phyloP scores from a whole-genome alignment of 1,284 basidiomycete species.

The Marasmius sp. region DNA sequence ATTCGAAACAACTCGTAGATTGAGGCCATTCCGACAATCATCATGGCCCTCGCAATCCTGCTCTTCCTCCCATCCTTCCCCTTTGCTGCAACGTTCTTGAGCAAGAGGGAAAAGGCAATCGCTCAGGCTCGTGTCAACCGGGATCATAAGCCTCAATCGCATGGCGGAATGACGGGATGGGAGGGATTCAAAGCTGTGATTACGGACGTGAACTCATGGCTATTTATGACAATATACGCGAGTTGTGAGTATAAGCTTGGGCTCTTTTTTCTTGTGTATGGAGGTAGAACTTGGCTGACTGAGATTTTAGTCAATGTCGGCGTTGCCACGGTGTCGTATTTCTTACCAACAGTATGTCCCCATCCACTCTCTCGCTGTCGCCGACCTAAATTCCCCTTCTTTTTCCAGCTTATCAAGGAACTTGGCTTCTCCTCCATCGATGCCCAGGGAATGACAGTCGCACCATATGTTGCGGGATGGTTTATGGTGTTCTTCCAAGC shows the following conservation, averaged over 20 bases:
- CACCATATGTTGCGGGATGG: slow-evolving; percentile 55
- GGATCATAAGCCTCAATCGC: slow-evolving; percentile 55
- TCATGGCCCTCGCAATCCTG: slow-evolving; percentile 46
- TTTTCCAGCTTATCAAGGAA: slow-evolving; percentile 45
- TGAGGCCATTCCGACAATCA: slow-evolving; percentile 51
- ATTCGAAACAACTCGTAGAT: slow-evolving; percentile 29
- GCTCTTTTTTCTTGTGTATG: neutral
- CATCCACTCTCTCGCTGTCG: neutral
- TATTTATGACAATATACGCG: slow-evolving; percentile 50
- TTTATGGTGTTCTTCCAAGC: slow-evolving; percentile 52
- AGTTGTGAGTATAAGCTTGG: slow-evolving; percentile 40
- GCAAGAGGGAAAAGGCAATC: slow-evolving; percentile 49
- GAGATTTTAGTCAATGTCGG: slow-evolving; percentile 47
- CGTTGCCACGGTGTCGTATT: slow-evolving; percentile 55
- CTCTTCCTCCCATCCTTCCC: slow-evolving; percentile 47
- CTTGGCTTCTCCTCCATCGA: slow-evolving; percentile 55
- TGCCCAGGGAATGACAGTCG: slow-evolving; percentile 55
- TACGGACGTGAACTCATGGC: slow-evolving; percentile 48
- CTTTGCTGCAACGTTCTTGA: slow-evolving; percentile 37
- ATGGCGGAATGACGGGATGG: slow-evolving; percentile 57
- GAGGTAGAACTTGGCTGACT: neutral
- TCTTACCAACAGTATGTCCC: slow-evolving; percentile 47
- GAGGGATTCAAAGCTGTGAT: slow-evolving; percentile 51
- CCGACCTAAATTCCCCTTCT: neutral
- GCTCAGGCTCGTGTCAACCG: slow-evolving; percentile 53